Evolutionary conservation across 2,329 filamentous ascomycete species (phyloP).

Genomic region (Pseudocercospora macadamiae): DNA sequence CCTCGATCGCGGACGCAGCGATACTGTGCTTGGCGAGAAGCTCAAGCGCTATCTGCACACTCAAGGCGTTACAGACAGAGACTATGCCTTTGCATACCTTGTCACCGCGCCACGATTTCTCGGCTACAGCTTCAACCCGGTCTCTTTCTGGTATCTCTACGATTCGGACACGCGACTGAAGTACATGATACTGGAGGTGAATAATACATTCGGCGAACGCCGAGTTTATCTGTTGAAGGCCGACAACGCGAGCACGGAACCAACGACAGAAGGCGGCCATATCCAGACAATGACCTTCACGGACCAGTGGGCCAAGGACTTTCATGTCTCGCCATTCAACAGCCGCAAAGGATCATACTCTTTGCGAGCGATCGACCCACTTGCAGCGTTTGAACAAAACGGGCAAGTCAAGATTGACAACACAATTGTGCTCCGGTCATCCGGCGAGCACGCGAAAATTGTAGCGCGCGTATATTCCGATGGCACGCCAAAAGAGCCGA

Average conservation of each 20-base stretch:
- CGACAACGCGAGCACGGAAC: constrained; percentile 24
- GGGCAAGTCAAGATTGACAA: constrained; percentile 53
- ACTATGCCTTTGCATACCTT: constrained; percentile 70
- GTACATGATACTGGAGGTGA: constrained; percentile 72
- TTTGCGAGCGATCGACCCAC: constrained; percentile 50
- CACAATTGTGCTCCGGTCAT: constrained; percentile 64
- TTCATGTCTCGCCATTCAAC: constrained; percentile 78
- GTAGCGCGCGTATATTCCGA: constrained; percentile 63
- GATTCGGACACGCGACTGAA: constrained; percentile 58
- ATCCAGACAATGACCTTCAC: constrained; percentile 44
- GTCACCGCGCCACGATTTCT: constrained; percentile 71
- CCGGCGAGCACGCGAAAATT: constrained; percentile 63
- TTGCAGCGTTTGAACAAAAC: constrained; percentile 37
- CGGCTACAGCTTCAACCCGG: constrained; percentile 73
- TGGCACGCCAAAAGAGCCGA: constrained; percentile 55
- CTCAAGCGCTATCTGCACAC: constrained; percentile 60
- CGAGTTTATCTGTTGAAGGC: constrained; percentile 65
- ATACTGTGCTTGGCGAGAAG: constrained; percentile 64
- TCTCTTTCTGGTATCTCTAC: constrained; percentile 81
- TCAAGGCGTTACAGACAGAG: constrained; percentile 60
- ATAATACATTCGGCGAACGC: constrained; percentile 75
- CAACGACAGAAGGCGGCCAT: constrained; percentile 1
- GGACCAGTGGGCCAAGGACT: constrained; percentile 67
- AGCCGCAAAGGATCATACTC: constrained; percentile 53
- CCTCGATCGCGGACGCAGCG: constrained; percentile 57